These are phyloP conservation scores for Ganoderma multipileum DNA, from an alignment of 1,284 basidiomycete species.

Conservation along the genomic window DNA sequence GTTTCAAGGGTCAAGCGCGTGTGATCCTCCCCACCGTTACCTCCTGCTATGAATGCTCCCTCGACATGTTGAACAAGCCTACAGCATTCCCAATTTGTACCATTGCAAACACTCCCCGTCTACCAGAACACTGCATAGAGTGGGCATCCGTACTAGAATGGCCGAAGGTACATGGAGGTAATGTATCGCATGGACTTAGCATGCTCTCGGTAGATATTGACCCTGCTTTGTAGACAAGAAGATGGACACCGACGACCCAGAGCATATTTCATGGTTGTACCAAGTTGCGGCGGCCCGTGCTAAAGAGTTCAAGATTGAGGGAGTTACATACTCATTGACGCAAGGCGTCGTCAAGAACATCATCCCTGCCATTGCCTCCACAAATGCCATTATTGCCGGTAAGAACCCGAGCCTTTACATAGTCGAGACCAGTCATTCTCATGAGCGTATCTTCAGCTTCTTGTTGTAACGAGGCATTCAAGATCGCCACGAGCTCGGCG, in stretches of 20 bases:
- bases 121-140: slow-evolving; percentile 99
- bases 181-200: slow-evolving; percentile 21
- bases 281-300: slow-evolving; percentile 83
- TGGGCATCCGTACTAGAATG: slow-evolving; percentile 99
- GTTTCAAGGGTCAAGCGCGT: slow-evolving; percentile 98
- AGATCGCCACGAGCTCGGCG: slow-evolving; percentile 95
- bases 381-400: slow-evolving; percentile 96
- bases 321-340: slow-evolving; percentile 97
- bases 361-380: slow-evolving; percentile 97
- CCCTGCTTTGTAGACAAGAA: slow-evolving; percentile 75
- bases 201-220: background rate
- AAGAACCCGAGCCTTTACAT: slow-evolving; percentile 26
- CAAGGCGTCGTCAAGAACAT: slow-evolving; percentile 99
- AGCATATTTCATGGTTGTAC: slow-evolving; percentile 96
- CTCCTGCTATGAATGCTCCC: slow-evolving; percentile 97
- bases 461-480: slow-evolving; percentile 99
- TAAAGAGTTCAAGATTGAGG: slow-evolving; percentile 93
- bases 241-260: slow-evolving; percentile 95
- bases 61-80: slow-evolving; percentile 98
- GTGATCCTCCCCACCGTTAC: slow-evolving; percentile 96
- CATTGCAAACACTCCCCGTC: slow-evolving; percentile 97
- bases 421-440: background rate
- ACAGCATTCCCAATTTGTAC: slow-evolving; percentile 99
- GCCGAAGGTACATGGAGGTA: slow-evolving; percentile 91
- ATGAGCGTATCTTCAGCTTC: slow-evolving; percentile 66